Evolutionary conservation across 371 early-diverging fungal genomes (phyloP).

Genomic region (Mucor racemosus): DNA sequence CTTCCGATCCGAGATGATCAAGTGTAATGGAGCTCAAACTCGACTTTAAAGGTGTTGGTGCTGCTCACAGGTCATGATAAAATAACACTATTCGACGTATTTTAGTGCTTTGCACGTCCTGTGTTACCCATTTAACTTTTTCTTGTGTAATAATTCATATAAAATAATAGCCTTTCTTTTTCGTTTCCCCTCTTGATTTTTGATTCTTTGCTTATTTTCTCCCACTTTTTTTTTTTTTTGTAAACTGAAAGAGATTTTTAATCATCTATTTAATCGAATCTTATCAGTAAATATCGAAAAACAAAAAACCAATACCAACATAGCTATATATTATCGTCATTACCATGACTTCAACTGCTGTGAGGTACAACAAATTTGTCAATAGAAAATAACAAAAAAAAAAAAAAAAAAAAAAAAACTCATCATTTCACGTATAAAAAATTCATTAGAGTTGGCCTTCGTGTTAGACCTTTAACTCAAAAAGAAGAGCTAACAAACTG

Average conservation of each 20-base stretch:
- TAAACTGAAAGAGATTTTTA: neutral
- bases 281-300: neutral
- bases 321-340: neutral
- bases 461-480: conserved; percentile 77
- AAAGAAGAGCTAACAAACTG: conserved; percentile 73
- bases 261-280: neutral
- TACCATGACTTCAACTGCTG: conserved; percentile 26
- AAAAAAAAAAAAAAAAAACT: neutral
- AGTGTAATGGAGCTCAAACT: neutral
- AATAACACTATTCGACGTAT: neutral
- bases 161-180: neutral
- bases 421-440: neutral
- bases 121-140: conserved; percentile 1
- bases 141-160: conserved; percentile 5
- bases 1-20: too few relatives aligned
- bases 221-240: neutral
- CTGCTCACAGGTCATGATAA: neutral
- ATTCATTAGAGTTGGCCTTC: conserved; percentile 70
- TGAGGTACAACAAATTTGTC: conserved; percentile 14
- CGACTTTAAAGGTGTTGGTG: neutral
- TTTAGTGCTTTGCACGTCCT: conserved; percentile 6
- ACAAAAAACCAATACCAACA: neutral
- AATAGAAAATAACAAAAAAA: too few relatives aligned
- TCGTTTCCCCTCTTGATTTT: neutral
- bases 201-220: neutral